phyloP scores from a whole-genome alignment of 2,329 filamentous ascomycete genomes.

The Metarhizium sp. region DNA sequence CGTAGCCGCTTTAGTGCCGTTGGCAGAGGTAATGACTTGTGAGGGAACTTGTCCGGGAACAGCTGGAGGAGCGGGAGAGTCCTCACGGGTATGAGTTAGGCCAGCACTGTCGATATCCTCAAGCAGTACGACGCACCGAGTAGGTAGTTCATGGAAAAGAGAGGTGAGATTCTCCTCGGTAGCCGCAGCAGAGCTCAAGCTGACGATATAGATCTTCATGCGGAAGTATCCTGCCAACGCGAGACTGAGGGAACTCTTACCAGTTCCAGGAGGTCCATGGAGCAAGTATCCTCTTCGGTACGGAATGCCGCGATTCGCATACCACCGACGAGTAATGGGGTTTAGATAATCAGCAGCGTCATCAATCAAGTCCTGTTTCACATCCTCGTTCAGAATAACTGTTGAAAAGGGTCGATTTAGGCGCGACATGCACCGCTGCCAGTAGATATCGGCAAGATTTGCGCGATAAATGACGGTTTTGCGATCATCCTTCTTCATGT shows the following conservation, averaged over 20 bases:
- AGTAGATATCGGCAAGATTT: slow-evolving; percentile 36
- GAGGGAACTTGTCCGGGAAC: slow-evolving; percentile 5
- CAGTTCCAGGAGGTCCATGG: slow-evolving; percentile 70
- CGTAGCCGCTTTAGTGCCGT: neutral
- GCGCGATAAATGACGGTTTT: slow-evolving; percentile 60
- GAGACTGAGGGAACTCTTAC: slow-evolving; percentile 65
- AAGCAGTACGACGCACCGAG: slow-evolving; percentile 62
- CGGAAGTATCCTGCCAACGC: slow-evolving; percentile 62
- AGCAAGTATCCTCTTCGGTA: slow-evolving; percentile 79
- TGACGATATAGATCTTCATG: slow-evolving; percentile 64
- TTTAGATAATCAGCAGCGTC: slow-evolving; percentile 56
- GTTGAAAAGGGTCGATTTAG: slow-evolving; percentile 53
- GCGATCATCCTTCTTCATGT: slow-evolving; percentile 47
- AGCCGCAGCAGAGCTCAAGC: slow-evolving; percentile 50
- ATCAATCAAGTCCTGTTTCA: slow-evolving; percentile 49
- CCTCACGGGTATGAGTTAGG: slow-evolving; percentile 50
- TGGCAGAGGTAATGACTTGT: slow-evolving; percentile 2
- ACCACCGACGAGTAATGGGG: slow-evolving; percentile 62
- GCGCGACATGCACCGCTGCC: slow-evolving; percentile 55
- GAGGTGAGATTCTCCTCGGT: slow-evolving; percentile 56
- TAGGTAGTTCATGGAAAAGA: slow-evolving; percentile 59
- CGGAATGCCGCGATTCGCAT: slow-evolving; percentile 73
- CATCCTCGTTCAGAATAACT: slow-evolving; percentile 52
- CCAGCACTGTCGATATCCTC: slow-evolving; percentile 71
- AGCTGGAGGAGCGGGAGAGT: slow-evolving; percentile 6